These are phyloP conservation scores for Rhizopogon rudus DNA, from an alignment of 768 basidiomycete species.

Conservation along the genomic window DNA sequence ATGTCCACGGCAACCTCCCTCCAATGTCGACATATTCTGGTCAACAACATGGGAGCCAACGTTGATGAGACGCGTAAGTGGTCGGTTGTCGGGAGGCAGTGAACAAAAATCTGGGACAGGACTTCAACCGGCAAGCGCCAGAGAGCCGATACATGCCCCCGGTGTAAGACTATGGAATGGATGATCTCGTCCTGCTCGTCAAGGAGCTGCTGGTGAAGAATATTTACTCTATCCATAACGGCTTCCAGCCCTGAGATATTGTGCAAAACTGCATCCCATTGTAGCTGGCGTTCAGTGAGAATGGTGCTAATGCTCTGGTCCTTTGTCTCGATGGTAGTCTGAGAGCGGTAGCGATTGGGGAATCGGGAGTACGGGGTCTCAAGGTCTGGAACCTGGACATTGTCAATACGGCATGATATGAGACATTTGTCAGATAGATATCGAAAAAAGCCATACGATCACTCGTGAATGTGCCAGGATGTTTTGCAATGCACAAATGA, in stretches of 20 bases:
- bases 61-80: constrained; percentile 20
- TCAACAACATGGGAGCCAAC: constrained; percentile 33
- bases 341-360: background rate
- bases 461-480: background rate
- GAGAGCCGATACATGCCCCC: constrained; percentile 25
- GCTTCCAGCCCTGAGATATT: background rate
- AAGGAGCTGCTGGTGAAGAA: constrained; percentile 9
- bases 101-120: constrained; percentile 41
- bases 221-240: constrained; percentile 11
- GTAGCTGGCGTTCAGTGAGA: background rate
- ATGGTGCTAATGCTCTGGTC: background rate
- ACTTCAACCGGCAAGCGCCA: constrained; percentile 40
- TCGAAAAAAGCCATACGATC: background rate
- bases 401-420: too few relatives aligned
- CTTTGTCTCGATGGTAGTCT: background rate
- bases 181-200: constrained; percentile 11
- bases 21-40: constrained; percentile 39
- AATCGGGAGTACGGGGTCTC: background rate
- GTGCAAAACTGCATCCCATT: background rate
- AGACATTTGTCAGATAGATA: background rate
- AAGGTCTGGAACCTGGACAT: background rate
- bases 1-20: constrained; percentile 31
- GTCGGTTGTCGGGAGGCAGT: constrained; percentile 24
- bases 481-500: background rate
- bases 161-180: constrained; percentile 15